Percentiles rank a stretch among this genome's conserved stretches.
Conservation (phyloP, 2,329 filamentous ascomycete species). For the Mycosphaerella sp. region DNA sequence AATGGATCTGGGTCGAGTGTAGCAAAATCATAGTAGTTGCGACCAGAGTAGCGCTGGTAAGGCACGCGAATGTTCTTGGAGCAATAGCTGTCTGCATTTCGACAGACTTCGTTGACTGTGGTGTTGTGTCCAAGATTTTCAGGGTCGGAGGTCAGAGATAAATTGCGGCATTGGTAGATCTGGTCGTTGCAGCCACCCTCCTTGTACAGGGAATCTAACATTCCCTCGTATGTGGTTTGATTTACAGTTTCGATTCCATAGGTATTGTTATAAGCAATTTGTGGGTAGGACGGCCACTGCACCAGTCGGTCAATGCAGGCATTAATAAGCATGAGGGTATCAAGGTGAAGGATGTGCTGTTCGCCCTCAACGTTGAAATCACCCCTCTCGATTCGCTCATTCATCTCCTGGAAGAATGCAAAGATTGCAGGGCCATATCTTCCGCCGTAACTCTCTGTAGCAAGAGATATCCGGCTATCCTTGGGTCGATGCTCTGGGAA, state of each 20-base stretch:
- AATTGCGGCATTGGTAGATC: constrained; percentile 47
- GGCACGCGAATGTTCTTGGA: constrained; percentile 41
- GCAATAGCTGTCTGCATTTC: constrained; percentile 37
- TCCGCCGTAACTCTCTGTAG: constrained; percentile 45
- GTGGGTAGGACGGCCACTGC: constrained; percentile 44
- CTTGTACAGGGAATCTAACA: constrained; percentile 40
- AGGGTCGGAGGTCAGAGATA: constrained; percentile 46
- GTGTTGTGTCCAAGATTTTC: constrained; percentile 40
- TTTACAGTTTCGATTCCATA: constrained; percentile 50
- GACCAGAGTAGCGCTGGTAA: constrained; percentile 38
- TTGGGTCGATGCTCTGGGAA: constrained; percentile 58
- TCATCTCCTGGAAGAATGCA: constrained; percentile 52
- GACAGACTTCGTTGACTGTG: constrained; percentile 40
- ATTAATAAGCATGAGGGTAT: constrained; percentile 49
- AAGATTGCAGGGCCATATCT: constrained; percentile 58
- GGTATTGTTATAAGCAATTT: constrained; percentile 52
- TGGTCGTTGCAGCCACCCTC: constrained; percentile 44
- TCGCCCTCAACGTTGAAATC: constrained; percentile 34
- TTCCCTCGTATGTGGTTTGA: constrained; percentile 42
- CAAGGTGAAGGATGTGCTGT: constrained; percentile 40
- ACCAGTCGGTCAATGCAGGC: constrained; percentile 50
- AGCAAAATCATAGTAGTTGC: constrained; percentile 53
- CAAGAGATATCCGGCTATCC: constrained; percentile 51
- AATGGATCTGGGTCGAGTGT: constrained; percentile 36
- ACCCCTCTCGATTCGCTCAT: constrained; percentile 46